Conservation (phyloP, 164 flowering plant genomes). For the Tetracentron sinense region DNA sequence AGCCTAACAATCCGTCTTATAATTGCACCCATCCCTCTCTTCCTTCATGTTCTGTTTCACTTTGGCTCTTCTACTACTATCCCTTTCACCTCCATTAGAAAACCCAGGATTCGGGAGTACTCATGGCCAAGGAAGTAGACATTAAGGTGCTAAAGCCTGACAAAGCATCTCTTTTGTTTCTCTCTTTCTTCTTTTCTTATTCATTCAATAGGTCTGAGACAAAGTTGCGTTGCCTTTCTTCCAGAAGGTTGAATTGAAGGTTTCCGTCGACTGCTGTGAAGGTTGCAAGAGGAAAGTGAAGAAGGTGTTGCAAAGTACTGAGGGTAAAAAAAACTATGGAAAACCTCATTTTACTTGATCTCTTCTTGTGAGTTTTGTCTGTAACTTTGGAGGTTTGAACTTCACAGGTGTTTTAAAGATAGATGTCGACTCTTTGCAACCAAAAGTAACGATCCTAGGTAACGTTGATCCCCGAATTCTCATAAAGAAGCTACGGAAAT, state of each 20-base stretch:
- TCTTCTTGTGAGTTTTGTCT: too few relatives aligned
- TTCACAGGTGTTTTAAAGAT: constrained; percentile 42
- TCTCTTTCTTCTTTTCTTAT: neutral
- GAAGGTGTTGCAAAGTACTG: constrained; percentile 42
- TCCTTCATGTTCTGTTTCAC: constrained; percentile 7
- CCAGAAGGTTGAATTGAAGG: constrained; percentile 58
- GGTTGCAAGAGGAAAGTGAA: constrained; percentile 63
- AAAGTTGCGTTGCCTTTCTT: constrained; percentile 13
- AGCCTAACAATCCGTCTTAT: neutral
- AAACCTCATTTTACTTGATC: too few relatives aligned
- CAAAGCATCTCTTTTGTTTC: neutral
- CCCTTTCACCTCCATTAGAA: neutral
- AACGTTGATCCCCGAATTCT: constrained; percentile 42
- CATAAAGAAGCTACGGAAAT: constrained; percentile 36
- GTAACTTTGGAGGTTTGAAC: too few relatives aligned
- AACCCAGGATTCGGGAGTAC: too few relatives aligned
- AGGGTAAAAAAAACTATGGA: constrained; percentile 35
- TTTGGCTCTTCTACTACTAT: neutral
- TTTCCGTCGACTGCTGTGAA: constrained; percentile 50
- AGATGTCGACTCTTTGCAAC: constrained; percentile 37
- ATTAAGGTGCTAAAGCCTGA: constrained; percentile 12
- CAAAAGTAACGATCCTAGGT: constrained; percentile 45
- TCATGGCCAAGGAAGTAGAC: constrained; percentile 25
- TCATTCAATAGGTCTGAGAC: neutral
- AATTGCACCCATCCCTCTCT: neutral